Conservation (phyloP, 352 stramenopile species). For the Phytophthora ohioensis region DNA sequence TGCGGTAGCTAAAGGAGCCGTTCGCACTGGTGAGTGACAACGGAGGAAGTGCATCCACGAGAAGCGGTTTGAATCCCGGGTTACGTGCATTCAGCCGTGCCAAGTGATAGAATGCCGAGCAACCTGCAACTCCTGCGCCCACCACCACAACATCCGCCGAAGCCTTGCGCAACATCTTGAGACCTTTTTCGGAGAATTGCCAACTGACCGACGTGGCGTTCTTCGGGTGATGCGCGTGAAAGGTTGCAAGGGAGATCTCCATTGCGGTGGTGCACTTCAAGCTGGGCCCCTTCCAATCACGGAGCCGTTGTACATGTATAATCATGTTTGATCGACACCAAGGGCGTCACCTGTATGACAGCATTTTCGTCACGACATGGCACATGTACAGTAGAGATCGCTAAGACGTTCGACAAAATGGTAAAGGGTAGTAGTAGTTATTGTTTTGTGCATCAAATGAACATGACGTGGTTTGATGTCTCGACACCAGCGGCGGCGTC, state of each 20-base stretch:
- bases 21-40: conserved; percentile 82
- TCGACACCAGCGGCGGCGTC: conserved; percentile 11
- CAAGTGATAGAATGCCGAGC: conserved; percentile 83
- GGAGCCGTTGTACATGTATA: neutral
- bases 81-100: conserved; percentile 72
- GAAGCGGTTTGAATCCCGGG: conserved; percentile 69
- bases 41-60: conserved; percentile 72
- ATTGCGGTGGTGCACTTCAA: conserved; percentile 34
- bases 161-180: conserved; percentile 52
- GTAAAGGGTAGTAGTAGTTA: conserved; percentile 32
- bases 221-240: conserved; percentile 24
- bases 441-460: conserved; percentile 27
- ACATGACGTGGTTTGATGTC: conserved; percentile 15
- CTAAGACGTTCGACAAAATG: conserved; percentile 11
- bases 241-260: conserved; percentile 21
- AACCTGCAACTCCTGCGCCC: conserved; percentile 75
- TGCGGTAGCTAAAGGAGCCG: conserved; percentile 85
- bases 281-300: conserved; percentile 26
- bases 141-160: conserved; percentile 78
- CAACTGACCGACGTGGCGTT: conserved; percentile 21
- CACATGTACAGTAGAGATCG: neutral
- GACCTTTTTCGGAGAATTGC: conserved; percentile 14
- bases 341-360: conserved; percentile 18
- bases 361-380: conserved; percentile 18
- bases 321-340: neutral